Percentiles rank a stretch among this genome's conserved stretches.
phyloP scores from a whole-genome alignment of 306 rosid species.

The Canavalia ensiformis region DNA sequence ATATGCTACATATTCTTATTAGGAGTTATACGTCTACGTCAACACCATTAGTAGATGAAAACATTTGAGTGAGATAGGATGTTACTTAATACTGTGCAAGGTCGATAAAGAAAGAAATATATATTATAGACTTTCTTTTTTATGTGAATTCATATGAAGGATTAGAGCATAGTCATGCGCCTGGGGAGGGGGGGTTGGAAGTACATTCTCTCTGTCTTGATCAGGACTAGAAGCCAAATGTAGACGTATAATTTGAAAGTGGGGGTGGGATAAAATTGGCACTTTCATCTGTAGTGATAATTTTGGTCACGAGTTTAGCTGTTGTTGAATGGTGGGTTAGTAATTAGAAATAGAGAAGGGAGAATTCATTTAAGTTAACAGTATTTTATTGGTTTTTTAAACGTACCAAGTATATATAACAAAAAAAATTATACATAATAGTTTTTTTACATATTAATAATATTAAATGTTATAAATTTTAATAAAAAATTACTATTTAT shows the following conservation, averaged over 20 bases:
- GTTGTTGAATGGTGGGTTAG: not conserved
- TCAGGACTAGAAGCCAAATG: not conserved
- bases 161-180: not conserved
- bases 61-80: not conserved
- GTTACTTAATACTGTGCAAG: not conserved
- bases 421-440: no score
- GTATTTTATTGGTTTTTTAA: no score
- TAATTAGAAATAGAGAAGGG: not conserved
- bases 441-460: no score
- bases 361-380: not conserved
- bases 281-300: no score
- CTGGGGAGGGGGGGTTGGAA: not conserved
- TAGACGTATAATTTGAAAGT: no score
- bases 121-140: not conserved
- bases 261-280: not conserved
- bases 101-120: not conserved
- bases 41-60: not conserved
- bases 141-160: not conserved
- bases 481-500: no score
- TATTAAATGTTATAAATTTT: no score
- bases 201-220: not conserved
- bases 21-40: constrained; percentile 28
- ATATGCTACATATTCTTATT: not conserved
- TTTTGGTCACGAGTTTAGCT: not conserved
- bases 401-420: no score